Evolutionary conservation across 176 grass and related monocot species (phyloP).

Genomic region (Hordeum marinum): DNA sequence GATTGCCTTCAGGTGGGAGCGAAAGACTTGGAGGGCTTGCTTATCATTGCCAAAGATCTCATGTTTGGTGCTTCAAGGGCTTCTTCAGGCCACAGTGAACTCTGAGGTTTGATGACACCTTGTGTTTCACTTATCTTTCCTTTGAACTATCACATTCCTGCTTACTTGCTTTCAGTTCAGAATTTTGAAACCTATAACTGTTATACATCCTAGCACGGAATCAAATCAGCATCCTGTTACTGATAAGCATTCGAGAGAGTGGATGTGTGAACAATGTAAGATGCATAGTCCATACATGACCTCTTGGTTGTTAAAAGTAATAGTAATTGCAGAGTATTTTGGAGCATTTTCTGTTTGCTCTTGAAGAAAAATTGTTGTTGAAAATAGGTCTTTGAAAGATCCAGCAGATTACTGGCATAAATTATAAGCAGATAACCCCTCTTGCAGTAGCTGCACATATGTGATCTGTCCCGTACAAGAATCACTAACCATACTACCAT

Average conservation of each 20-base stretch:
- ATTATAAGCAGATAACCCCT: neutral
- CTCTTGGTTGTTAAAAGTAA: neutral
- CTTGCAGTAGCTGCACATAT: neutral
- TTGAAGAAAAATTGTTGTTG: slow-evolving; percentile 3
- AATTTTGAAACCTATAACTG: neutral
- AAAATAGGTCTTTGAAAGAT: neutral
- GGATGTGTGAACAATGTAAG: neutral
- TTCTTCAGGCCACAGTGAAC: slow-evolving; percentile 42
- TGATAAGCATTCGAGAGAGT: neutral
- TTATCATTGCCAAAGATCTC: slow-evolving; percentile 73
- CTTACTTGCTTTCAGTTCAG: slow-evolving; percentile 3
- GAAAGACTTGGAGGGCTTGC: slow-evolving; percentile 62
- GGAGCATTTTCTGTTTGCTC: neutral
- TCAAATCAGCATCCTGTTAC: neutral
- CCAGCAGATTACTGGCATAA: neutral
- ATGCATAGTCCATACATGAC: neutral
- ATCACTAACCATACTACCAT: neutral
- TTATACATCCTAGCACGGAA: neutral
- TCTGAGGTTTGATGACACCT: slow-evolving; percentile 35
- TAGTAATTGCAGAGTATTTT: neutral
- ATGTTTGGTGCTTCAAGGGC: slow-evolving; percentile 41
- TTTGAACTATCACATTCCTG: neutral
- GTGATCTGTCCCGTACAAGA: neutral
- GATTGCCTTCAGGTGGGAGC: slow-evolving; percentile 78
- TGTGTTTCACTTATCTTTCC: neutral